These are phyloP conservation scores for Trichoderma sp. DNA, from an alignment of 2,329 filamentous ascomycete species.

Conservation along the genomic window DNA sequence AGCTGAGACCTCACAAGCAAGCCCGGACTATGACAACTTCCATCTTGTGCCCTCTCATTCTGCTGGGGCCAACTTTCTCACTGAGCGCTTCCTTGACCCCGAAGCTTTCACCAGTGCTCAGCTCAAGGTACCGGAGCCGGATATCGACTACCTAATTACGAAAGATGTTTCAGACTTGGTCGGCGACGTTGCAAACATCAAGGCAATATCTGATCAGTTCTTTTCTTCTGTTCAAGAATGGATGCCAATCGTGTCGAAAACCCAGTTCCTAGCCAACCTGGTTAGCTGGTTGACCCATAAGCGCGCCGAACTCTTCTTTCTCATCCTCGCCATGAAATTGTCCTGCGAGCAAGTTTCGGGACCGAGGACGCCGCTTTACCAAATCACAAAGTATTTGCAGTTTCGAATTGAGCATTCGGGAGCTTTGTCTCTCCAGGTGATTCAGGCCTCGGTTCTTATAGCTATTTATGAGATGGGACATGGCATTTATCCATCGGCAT, in stretches of 20 bases:
- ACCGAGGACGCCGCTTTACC: constrained; percentile 6
- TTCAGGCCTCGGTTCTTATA: constrained; percentile 12
- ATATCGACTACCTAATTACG: constrained; percentile 7
- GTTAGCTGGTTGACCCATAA: constrained; percentile 7
- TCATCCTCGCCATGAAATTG: constrained; percentile 17
- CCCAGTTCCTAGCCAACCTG: constrained; percentile 8
- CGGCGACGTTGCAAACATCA: constrained; percentile 7
- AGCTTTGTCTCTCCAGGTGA: background rate
- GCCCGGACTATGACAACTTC: background rate
- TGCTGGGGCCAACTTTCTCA: constrained; percentile 1
- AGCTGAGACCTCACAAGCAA: background rate
- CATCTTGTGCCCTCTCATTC: background rate
- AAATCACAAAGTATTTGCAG: background rate
- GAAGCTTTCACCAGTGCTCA: constrained; percentile 14
- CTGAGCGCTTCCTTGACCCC: constrained; percentile 20
- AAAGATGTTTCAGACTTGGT: constrained; percentile 6
- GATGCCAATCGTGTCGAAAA: constrained; percentile 16
- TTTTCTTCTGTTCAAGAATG: constrained; percentile 15
- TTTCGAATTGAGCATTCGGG: constrained; percentile 10
- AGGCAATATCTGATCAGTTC: background rate
- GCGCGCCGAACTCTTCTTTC: constrained; percentile 12
- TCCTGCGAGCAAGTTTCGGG: background rate
- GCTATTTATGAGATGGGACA: constrained; percentile 18
- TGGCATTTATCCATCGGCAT: constrained; percentile 14
- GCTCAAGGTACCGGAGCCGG: constrained; percentile 4